These are phyloP conservation scores for Bipolaris gigantea DNA, from an alignment of 2,329 filamentous ascomycete genomes.

Conservation along the genomic window DNA sequence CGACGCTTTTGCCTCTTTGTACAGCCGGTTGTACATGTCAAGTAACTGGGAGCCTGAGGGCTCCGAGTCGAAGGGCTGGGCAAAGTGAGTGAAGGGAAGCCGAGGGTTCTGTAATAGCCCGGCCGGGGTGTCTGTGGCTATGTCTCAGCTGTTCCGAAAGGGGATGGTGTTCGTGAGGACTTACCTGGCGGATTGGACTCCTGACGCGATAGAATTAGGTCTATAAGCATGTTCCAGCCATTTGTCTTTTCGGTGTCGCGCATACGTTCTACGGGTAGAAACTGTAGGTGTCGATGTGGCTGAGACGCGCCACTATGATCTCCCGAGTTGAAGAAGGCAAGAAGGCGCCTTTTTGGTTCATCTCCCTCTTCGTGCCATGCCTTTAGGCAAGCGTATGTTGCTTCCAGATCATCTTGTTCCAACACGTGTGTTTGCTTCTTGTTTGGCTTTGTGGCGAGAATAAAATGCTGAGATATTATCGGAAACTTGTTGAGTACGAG, in stretches of 20 bases:
- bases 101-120: constrained; percentile 21
- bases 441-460: constrained; percentile 66
- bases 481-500: constrained; percentile 77
- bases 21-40: constrained; percentile 40
- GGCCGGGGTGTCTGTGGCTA: constrained; percentile 5
- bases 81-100: constrained; percentile 57
- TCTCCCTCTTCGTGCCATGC: constrained; percentile 51
- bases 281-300: constrained; percentile 70
- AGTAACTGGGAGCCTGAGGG: constrained; percentile 44
- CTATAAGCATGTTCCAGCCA: constrained; percentile 56
- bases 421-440: constrained; percentile 67
- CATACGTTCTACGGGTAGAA: constrained; percentile 69
- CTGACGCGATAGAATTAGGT: constrained; percentile 39
- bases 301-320: constrained; percentile 70
- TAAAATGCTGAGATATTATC: constrained; percentile 70
- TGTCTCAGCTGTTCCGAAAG: constrained; percentile 9
- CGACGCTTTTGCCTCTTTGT: constrained; percentile 36
- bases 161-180: neutral
- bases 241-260: constrained; percentile 45
- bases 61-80: constrained; percentile 45
- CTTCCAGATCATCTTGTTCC: constrained; percentile 62
- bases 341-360: constrained; percentile 50
- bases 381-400: constrained; percentile 63
- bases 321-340: constrained; percentile 72
- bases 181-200: constrained; percentile 8